Base-by-base conservation (phyloP, 768 basidiomycete genomes). In the Holtermannia corniformis region DNA sequence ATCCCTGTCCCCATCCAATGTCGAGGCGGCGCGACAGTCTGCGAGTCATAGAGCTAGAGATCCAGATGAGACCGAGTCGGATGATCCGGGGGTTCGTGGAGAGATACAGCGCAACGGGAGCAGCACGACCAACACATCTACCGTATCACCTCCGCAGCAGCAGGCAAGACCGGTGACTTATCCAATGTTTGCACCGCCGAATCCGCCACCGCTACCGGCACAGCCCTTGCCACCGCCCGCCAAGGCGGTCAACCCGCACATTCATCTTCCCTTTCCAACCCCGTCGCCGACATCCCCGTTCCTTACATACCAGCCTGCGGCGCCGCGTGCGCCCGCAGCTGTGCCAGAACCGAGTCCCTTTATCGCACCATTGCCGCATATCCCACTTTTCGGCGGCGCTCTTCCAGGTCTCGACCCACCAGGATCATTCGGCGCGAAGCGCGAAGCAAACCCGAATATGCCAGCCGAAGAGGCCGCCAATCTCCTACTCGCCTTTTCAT, bases 261-360 rank as follows among this genome's bases (percentile, higher is more conserved):
- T 68, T 32, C 61, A 64, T 55, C 56, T 68, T 16, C 64, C 67
- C 7, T 68, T 68, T 47, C 67, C 67, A 3, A 64, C 67, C 0
- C 67, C 67, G 2, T 68, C 67, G 5, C 67, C 67, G 1, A 68
- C 67, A 10, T 68, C 67, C 24, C 67, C 67, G 5, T 68, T 68
- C 52, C 43, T 68, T 5, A 51, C 28, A 16, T 49, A 49, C 21
- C 47, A 25, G n/a, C 37, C 47, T 14, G 21, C n/a, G 14, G 45
- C 56, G 5, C 19, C 54, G 1, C 47, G 53, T 11, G 55, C 42
- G 4, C 56, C 60, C 3, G 20, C 46, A 7, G 11, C 46, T 4
- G 32, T 49, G 22, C 50, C 60, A 14, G 67, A 68, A 46, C 67
- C 67, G 1, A 53, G 50, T n/a, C 67, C 67, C 3, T 68, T 68